phyloP scores from a whole-genome alignment of 2,329 filamentous ascomycete genomes.

The Fusarium mundagurra region DNA sequence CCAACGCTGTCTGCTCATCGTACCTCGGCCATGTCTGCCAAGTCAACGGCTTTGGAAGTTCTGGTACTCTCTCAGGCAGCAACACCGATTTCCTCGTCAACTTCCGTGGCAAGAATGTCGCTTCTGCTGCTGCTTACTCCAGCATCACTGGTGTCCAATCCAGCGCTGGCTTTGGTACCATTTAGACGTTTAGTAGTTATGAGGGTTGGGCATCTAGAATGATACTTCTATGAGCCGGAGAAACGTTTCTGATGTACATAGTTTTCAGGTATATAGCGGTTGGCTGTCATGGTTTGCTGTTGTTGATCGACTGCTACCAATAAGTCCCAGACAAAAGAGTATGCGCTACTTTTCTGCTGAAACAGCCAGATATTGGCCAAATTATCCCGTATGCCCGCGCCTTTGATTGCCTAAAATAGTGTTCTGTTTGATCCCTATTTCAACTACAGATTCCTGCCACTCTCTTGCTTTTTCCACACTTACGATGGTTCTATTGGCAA shows the following conservation, averaged over 20 bases:
- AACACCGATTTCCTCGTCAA: constrained; percentile 59
- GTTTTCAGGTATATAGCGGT: neutral
- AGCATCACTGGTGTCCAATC: constrained; percentile 49
- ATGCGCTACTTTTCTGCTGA: neutral
- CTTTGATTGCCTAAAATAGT: too few species aligned
- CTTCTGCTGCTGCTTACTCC: constrained; percentile 51
- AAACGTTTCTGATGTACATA: neutral
- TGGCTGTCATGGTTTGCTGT: too few species aligned
- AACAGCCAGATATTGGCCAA: too few species aligned
- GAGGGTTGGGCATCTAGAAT: neutral
- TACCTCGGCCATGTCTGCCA: constrained; percentile 60
- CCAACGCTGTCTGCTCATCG: constrained; percentile 53
- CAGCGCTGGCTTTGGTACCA: constrained; percentile 57
- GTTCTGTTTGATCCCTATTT: too few species aligned
- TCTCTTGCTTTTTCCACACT: too few species aligned
- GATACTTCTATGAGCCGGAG: too few species aligned
- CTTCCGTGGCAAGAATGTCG: constrained; percentile 63
- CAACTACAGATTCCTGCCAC: too few species aligned
- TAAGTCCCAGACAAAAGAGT: neutral
- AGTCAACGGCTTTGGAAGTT: constrained; percentile 57
- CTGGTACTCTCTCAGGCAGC: constrained; percentile 49
- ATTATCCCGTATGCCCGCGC: too few species aligned
- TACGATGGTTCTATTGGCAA: too few species aligned
- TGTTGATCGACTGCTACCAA: neutral
- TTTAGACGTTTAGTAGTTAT: constrained; percentile 35